Evolutionary conservation across 1,284 basidiomycete genomes (phyloP).

Genomic region (Abortiporus biennis): DNA sequence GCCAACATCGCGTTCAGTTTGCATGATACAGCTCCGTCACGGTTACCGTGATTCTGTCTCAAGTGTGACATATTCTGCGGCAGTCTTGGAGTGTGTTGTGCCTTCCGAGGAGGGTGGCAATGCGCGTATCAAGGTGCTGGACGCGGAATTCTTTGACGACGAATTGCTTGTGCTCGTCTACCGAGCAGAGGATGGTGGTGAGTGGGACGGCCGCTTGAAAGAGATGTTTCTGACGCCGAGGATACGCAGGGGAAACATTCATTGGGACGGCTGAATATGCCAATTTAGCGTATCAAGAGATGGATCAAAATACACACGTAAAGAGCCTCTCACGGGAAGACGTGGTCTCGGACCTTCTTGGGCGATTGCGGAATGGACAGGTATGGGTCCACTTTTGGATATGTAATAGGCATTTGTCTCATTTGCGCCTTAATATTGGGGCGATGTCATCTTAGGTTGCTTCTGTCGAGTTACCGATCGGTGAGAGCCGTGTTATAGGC

Average conservation of each 20-base stretch:
- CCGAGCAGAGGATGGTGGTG: conserved; percentile 28
- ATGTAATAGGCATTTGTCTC: background rate
- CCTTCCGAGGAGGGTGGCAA: conserved; percentile 23
- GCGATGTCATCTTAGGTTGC: conserved; percentile 32
- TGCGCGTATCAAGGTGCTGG: conserved; percentile 43
- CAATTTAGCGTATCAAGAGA: conserved; percentile 10
- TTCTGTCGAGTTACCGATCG: conserved; percentile 45
- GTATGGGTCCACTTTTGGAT: conserved; percentile 24
- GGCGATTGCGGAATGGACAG: conserved; percentile 41
- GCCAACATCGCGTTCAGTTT: conserved; percentile 13
- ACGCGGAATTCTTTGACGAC: conserved; percentile 72
- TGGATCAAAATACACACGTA: background rate
- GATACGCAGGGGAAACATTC: conserved; percentile 12
- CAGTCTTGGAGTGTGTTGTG: conserved; percentile 44
- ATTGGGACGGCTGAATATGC: conserved; percentile 14
- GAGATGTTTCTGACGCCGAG: background rate
- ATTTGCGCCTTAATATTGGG: conserved; percentile 8
- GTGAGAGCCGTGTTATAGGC: conserved; percentile 48
- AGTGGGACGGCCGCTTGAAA: conserved; percentile 16
- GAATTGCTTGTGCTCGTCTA: conserved; percentile 56
- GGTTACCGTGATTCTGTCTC: conserved; percentile 39
- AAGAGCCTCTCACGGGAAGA: conserved; percentile 9
- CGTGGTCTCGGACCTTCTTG: conserved; percentile 21
- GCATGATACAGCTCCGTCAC: conserved; percentile 23
- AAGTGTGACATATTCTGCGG: conserved; percentile 43